Evolutionary conservation across 192 early-diverging fungal genomes (phyloP).

Genomic region (Mortierella antarctica): DNA sequence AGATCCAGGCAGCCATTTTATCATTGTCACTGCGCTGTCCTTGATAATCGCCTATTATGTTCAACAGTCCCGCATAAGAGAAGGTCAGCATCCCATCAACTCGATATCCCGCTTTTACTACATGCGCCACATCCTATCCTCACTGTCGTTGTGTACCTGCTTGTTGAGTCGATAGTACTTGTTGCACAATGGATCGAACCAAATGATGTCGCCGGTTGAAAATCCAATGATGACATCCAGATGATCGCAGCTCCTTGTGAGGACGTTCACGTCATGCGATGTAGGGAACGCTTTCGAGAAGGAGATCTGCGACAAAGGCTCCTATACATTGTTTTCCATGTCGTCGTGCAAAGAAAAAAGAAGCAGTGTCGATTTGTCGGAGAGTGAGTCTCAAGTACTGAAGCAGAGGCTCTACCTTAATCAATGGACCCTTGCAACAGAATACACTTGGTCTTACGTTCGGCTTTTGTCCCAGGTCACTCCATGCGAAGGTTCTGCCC

Average conservation of each 20-base stretch:
- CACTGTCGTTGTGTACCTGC: constrained; percentile 56
- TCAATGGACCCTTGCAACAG: not conserved
- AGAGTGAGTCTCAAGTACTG: not conserved
- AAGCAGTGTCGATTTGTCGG: not conserved
- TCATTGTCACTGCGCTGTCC: constrained; percentile 74
- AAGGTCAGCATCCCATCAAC: too few species aligned
- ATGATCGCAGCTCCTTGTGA: constrained; percentile 73
- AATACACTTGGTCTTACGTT: constrained; percentile 58
- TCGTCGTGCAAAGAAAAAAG: not conserved
- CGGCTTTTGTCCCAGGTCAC: constrained; percentile 67
- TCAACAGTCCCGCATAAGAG: too few species aligned
- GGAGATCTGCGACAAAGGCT: constrained; percentile 82
- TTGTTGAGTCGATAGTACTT: constrained; percentile 89
- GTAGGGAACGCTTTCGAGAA: constrained; percentile 82
- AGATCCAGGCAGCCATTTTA: constrained; percentile 92
- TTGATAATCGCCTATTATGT: constrained; percentile 68
- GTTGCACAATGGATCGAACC: constrained; percentile 88
- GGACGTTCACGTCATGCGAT: constrained; percentile 86
- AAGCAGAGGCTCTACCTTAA: not conserved
- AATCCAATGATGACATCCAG: constrained; percentile 91
- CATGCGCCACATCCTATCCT: not conserved
- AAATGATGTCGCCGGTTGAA: constrained; percentile 81
- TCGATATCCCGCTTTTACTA: not conserved
- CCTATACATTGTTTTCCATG: constrained; percentile 52
- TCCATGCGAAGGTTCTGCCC: constrained; percentile 79